Conservation (phyloP, 208 protist species). For the Crithidia brevicula region DNA sequence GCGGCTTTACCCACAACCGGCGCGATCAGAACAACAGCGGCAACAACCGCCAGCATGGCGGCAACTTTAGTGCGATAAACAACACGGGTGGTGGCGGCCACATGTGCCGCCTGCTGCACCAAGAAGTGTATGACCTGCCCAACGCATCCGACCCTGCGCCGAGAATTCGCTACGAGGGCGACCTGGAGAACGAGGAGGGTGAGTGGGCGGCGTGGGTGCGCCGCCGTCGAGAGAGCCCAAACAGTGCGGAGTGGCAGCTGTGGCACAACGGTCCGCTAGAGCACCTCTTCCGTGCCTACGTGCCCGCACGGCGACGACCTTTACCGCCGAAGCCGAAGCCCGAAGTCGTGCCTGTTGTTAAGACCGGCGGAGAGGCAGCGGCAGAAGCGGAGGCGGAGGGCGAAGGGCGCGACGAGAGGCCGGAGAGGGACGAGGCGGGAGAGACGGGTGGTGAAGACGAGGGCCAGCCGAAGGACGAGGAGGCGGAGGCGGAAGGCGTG, state of each 20-base stretch:
- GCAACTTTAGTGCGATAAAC: too few species aligned
- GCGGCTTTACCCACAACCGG: neutral
- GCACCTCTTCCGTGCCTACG: slow-evolving; percentile 60
- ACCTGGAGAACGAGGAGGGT: slow-evolving; percentile 44
- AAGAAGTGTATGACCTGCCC: slow-evolving; percentile 63
- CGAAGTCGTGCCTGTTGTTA: too few species aligned
- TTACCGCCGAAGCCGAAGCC: slow-evolving; percentile 15
- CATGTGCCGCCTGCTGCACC: slow-evolving; percentile 53
- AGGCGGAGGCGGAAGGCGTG: slow-evolving; percentile 1
- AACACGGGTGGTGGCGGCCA: neutral
- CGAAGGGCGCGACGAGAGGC: neutral
- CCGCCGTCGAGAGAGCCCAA: slow-evolving; percentile 63
- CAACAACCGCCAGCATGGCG: neutral
- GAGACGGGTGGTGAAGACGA: slow-evolving; percentile 1
- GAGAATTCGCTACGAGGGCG: slow-evolving; percentile 39
- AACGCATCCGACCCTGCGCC: slow-evolving; percentile 38
- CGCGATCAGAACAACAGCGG: neutral
- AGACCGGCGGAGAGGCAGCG: neutral
- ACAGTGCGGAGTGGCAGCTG: slow-evolving; percentile 85
- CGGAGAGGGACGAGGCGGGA: neutral
- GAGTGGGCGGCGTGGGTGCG: slow-evolving; percentile 68
- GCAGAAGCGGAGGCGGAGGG: neutral
- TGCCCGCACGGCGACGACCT: slow-evolving; percentile 39
- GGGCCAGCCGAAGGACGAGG: neutral
- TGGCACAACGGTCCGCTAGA: slow-evolving; percentile 76